phyloP scores from a whole-genome alignment of 306 rosid genomes.

The Carpinus viminea region DNA sequence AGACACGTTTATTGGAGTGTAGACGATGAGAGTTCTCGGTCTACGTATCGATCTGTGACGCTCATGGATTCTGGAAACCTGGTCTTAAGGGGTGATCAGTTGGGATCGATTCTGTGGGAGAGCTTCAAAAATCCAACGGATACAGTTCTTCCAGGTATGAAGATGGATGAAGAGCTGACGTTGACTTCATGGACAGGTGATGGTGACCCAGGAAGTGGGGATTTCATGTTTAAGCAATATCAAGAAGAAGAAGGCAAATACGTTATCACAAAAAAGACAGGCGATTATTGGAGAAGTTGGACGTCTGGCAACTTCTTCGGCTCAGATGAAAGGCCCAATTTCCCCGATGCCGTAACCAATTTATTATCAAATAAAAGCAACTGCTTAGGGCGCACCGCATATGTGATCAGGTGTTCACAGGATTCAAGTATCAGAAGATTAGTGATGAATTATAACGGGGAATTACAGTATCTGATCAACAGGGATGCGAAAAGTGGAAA shows the following conservation, averaged over 20 bases:
- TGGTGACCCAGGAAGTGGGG: too few relatives aligned
- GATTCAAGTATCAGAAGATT: conserved; percentile 12
- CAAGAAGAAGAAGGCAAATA: too few relatives aligned
- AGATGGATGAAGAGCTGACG: neutral
- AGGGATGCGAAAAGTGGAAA: neutral
- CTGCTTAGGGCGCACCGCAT: too few relatives aligned
- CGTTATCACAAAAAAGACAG: too few relatives aligned
- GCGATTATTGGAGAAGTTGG: too few relatives aligned
- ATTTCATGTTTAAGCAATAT: too few relatives aligned
- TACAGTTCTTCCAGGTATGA: neutral
- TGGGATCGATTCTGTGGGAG: neutral
- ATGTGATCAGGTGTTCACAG: too few relatives aligned
- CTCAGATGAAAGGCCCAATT: too few relatives aligned
- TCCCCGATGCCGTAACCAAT: too few relatives aligned
- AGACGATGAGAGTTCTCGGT: rapidly evolving
- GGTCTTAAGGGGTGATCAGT: neutral
- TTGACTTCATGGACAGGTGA: neutral
- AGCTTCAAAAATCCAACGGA: neutral
- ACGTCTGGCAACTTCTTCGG: too few relatives aligned
- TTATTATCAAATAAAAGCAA: too few relatives aligned
- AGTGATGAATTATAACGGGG: conserved; percentile 15
- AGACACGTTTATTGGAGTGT: neutral
- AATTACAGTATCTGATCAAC: neutral
- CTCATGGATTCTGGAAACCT: conserved; percentile 1
- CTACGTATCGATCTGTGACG: neutral